Evolutionary conservation across 768 basidiomycete species (phyloP).

Genomic region (Tephrocybe sp.): DNA sequence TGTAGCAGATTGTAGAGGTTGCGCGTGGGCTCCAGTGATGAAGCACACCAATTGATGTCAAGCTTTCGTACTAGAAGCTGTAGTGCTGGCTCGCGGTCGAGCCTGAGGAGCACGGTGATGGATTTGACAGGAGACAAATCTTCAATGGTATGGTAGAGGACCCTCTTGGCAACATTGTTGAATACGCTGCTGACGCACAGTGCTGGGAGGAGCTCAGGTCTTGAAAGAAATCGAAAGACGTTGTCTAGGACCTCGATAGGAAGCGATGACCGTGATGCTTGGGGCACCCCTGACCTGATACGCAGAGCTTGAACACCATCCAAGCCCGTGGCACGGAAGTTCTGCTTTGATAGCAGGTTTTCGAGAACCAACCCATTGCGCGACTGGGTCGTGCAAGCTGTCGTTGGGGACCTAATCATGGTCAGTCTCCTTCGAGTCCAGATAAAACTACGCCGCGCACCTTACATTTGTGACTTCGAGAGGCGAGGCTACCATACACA

Average conservation of each 20-base stretch:
- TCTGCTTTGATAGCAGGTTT: neutral
- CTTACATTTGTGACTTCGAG: slow-evolving; percentile 5
- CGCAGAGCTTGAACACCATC: neutral
- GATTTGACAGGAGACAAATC: slow-evolving; percentile 28
- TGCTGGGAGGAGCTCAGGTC: slow-evolving; percentile 21
- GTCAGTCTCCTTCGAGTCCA: slow-evolving; percentile 4
- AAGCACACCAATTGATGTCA: slow-evolving; percentile 43
- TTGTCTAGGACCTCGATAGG: slow-evolving; percentile 35
- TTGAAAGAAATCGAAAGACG: slow-evolving; percentile 22
- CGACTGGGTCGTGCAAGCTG: neutral
- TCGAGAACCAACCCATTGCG: slow-evolving; percentile 1
- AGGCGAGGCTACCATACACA: too few relatives aligned
- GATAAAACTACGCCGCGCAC: neutral
- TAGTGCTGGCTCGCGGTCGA: slow-evolving; percentile 37
- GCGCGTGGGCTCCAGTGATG: slow-evolving; percentile 31
- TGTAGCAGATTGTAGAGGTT: slow-evolving; percentile 54
- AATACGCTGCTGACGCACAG: slow-evolving; percentile 27
- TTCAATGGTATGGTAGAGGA: slow-evolving; percentile 33
- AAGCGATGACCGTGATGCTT: slow-evolving; percentile 16
- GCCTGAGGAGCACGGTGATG: slow-evolving; percentile 38
- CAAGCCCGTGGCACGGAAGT: neutral
- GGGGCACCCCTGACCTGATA: neutral
- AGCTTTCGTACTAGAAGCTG: slow-evolving; percentile 43
- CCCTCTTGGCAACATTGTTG: slow-evolving; percentile 25
- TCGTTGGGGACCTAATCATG: slow-evolving; percentile 1